These are phyloP conservation scores for Wallacemonas rigidus DNA, from an alignment of 208 protist species.

Conservation along the genomic window DNA sequence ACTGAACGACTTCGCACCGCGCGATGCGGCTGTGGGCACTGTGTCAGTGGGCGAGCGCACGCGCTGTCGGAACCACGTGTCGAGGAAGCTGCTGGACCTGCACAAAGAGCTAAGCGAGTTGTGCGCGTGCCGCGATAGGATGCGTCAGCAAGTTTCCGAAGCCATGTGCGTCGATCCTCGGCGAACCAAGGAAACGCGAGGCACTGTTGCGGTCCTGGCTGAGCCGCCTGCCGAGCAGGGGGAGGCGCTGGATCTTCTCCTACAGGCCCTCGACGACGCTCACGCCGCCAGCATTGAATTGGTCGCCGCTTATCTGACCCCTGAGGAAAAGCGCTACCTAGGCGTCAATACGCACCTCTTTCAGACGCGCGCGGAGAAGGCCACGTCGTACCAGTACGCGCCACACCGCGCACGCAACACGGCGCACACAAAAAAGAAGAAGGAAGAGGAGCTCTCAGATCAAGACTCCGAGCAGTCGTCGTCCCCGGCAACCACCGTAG, in stretches of 20 bases:
- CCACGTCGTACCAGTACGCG: conserved; percentile 74
- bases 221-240: conserved; percentile 54
- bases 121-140: conserved; percentile 45
- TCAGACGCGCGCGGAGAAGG: conserved; percentile 58
- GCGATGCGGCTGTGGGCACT: neutral
- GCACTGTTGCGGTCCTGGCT: conserved; percentile 41
- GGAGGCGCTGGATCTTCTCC: conserved; percentile 47
- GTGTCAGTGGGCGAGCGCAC: conserved; percentile 31
- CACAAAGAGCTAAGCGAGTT: conserved; percentile 58
- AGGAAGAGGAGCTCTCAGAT: neutral
- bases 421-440: neutral
- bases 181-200: conserved; percentile 36
- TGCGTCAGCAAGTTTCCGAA: conserved; percentile 39
- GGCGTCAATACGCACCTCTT: conserved; percentile 78
- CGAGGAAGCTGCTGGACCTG: conserved; percentile 55
- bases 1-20: neutral
- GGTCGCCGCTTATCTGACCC: conserved; percentile 61
- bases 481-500: neutral
- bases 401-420: conserved; percentile 1
- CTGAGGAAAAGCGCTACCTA: conserved; percentile 81
- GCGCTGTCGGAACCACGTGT: conserved; percentile 60
- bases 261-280: conserved; percentile 35
- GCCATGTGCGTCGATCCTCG: conserved; percentile 82
- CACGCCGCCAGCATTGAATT: conserved; percentile 59
- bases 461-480: neutral